Evolutionary conservation across 257 asterid species (phyloP).

Genomic region (Gardenia jasminoides): DNA sequence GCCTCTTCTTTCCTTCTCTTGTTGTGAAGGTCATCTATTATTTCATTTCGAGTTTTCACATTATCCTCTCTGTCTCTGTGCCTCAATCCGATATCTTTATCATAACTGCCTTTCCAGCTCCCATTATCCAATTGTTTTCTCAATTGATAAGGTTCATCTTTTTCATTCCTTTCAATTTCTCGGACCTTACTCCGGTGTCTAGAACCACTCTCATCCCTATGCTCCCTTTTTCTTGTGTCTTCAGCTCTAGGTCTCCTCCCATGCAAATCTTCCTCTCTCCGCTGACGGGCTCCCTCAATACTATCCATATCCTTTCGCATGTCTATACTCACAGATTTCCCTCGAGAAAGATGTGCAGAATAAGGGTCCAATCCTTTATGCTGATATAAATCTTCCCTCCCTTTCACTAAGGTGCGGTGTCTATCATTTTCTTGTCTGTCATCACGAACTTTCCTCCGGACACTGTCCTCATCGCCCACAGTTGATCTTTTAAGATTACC

Average conservation of each 20-base stretch:
- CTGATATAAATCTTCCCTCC: conserved; percentile 57
- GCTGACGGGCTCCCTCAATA: conserved; percentile 61
- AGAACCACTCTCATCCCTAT: conserved; percentile 53
- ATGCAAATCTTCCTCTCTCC: conserved; percentile 61
- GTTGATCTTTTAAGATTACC: conserved; percentile 40
- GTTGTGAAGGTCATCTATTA: conserved; percentile 50
- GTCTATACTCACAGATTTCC: conserved; percentile 51
- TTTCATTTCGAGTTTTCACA: conserved; percentile 49
- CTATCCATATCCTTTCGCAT: conserved; percentile 67
- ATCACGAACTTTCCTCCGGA: conserved; percentile 48
- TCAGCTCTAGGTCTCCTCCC: conserved; percentile 58
- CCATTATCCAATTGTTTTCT: conserved; percentile 63
- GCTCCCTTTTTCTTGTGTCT: conserved; percentile 64
- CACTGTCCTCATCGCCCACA: conserved; percentile 43
- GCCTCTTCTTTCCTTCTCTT: conserved; percentile 77
- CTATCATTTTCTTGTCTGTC: conserved; percentile 65
- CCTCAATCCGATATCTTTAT: conserved; percentile 53
- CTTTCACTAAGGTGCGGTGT: conserved; percentile 41
- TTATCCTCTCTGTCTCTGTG: conserved; percentile 64
- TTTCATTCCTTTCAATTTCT: conserved; percentile 65
- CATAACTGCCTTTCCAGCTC: conserved; percentile 56
- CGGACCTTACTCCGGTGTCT: conserved; percentile 51
- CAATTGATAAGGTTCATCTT: conserved; percentile 54
- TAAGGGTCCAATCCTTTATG: conserved; percentile 57
- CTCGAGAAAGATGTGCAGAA: conserved; percentile 38